Evolutionary conservation across 1,139 yeast species (phyloP).

Genomic region (Diutina neorugosa): DNA sequence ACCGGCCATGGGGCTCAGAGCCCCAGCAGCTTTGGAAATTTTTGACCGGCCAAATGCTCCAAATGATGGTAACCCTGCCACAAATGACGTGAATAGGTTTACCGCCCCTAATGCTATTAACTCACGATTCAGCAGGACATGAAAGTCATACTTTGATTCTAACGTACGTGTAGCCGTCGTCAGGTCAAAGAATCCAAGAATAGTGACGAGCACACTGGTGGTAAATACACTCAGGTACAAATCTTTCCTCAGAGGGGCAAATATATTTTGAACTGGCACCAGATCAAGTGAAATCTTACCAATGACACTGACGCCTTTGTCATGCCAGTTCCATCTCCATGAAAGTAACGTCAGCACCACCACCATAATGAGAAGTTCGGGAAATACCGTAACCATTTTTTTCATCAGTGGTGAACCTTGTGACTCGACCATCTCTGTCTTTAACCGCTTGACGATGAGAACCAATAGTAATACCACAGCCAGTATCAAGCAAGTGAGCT

Average conservation of each 20-base stretch:
- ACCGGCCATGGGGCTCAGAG: constrained; percentile 21
- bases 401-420: background rate
- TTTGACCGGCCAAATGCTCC: constrained; percentile 28
- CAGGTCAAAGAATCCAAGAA: constrained; percentile 23
- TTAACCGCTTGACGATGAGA: constrained; percentile 11
- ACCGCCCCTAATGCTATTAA: constrained; percentile 21
- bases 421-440: background rate
- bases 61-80: constrained; percentile 24
- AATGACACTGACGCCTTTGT: constrained; percentile 18
- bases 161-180: constrained; percentile 22
- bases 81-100: constrained; percentile 16
- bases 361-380: constrained; percentile 23
- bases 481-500: constrained; percentile 14
- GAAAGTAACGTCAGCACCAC: constrained; percentile 17
- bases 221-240: constrained; percentile 16
- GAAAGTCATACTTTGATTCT: constrained; percentile 20
- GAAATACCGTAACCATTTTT: constrained; percentile 11
- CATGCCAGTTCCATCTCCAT: constrained; percentile 14
- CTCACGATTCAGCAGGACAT: constrained; percentile 22
- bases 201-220: constrained; percentile 20
- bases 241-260: constrained; percentile 10
- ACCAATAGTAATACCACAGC: constrained; percentile 14
- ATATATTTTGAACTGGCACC: constrained; percentile 13
- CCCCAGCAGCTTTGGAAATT: constrained; percentile 22
- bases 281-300: constrained; percentile 12